Base-by-base conservation (phyloP, 2,329 filamentous ascomycete species). In the Trichoderma simmonsii region DNA sequence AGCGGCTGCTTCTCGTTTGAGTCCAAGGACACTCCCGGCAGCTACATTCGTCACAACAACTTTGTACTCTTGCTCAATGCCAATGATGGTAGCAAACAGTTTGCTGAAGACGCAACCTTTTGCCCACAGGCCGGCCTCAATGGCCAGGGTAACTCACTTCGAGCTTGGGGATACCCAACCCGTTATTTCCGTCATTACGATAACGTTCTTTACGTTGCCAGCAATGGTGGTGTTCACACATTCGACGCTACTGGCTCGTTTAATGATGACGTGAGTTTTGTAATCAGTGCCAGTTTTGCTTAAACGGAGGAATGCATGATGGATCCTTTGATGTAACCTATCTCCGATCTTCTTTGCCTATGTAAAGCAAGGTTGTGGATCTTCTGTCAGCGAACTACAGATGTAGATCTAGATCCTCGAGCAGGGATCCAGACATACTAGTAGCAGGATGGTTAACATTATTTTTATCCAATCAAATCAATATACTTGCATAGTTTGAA, bases 181-280 rank as follows among this genome's bases (percentile, higher is more conserved):
- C 65, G 65, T 3, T 68, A 43, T 15, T 68, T 57, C 21, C 54
- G 65, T 14, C 65, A 68, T 15, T 68, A 60, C 24, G 18, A 68
- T 1, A 64, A 64, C 34, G 24, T 12, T 2, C 65, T 30, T 14
- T 68, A 68, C 32, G 30, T 43, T 21, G 65, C 54, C 5, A 59
- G 54, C 26, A 68, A 68, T 3, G 65, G 65, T 2, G 65, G 65
- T 26, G 65, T 59, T 15, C 51, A 68, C 18, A 36, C 9, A 1
- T 68, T 68, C 11, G 65, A 68, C 11, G 54, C 21, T 15, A 26
- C 51, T 6, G 18, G 54, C 12, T 21, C 34, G 18, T 68, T 68
- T 11, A 68, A 68, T 12, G 65, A 68, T 24, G 65, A 68, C 12
- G 65, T 68, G 54, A 68, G 65, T 34, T 68, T 39, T 21, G 65